Conservation (phyloP, 1,284 basidiomycete species). For the Ganoderma resinaceum region DNA sequence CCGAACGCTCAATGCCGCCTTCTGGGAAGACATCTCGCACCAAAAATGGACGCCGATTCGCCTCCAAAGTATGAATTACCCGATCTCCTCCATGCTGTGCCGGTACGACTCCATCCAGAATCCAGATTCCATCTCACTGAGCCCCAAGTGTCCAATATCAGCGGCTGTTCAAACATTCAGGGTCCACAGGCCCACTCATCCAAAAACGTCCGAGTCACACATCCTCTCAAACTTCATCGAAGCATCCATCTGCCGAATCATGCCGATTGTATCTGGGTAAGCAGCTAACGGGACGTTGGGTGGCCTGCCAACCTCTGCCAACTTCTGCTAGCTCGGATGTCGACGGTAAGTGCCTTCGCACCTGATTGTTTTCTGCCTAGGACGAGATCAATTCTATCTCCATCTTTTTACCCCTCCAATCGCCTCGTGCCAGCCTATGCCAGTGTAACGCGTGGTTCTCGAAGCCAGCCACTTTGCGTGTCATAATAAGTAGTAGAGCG, state of each 20-base stretch:
- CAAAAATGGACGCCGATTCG: neutral
- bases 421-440: neutral
- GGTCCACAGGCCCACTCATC: neutral
- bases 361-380: neutral
- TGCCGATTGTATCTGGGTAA: neutral
- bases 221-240: neutral
- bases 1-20: neutral
- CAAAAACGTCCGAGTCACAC: neutral
- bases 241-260: neutral
- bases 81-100: slow-evolving; percentile 1
- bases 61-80: neutral
- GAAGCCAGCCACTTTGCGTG: neutral
- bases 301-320: too few relatives aligned
- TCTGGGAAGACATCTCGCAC: neutral
- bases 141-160: neutral
- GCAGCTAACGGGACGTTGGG: neutral
- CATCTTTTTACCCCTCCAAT: neutral
- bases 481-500: neutral
- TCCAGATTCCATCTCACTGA: neutral
- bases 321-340: too few relatives aligned
- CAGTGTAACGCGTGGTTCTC: neutral
- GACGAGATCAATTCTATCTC: neutral
- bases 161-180: neutral
- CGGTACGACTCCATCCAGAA: neutral
- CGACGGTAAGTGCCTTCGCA: neutral